Conservation (phyloP, 805 yeast species). For the Metschnikowia sp. region DNA sequence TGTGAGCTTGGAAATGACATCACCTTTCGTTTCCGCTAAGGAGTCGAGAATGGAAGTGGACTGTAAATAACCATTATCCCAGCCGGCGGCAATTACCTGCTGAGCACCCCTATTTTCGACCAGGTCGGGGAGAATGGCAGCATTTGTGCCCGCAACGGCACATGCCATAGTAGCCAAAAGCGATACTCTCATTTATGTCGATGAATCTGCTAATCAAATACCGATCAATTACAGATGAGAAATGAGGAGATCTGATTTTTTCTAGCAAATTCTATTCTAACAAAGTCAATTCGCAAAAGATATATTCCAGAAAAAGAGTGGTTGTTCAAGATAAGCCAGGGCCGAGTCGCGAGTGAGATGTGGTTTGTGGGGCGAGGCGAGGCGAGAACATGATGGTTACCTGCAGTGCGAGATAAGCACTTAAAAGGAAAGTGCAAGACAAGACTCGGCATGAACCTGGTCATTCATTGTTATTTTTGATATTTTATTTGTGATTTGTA, state of each 20-base stretch:
- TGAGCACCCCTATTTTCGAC: conserved; percentile 8
- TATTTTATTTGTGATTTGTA: neutral
- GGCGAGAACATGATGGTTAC: neutral
- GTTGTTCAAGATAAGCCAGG: neutral
- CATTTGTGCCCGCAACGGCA: conserved; percentile 14
- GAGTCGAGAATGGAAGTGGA: conserved; percentile 12
- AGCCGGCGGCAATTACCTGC: conserved; percentile 9
- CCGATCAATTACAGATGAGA: neutral
- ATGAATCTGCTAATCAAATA: neutral
- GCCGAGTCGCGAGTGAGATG: neutral
- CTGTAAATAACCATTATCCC: conserved; percentile 11
- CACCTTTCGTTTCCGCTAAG: conserved; percentile 16
- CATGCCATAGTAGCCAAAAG: conserved; percentile 9
- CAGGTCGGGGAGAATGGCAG: conserved; percentile 13
- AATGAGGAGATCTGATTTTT: too few species aligned
- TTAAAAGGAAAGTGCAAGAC: neutral
- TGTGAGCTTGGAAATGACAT: conserved; percentile 46
- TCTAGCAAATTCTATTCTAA: too few species aligned
- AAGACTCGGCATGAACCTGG: neutral
- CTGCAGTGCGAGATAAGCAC: neutral
- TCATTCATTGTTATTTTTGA: neutral
- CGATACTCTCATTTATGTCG: conserved; percentile 6
- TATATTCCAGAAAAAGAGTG: neutral
- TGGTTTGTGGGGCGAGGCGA: neutral
- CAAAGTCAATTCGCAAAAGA: neutral